Base-by-base conservation (phyloP, 2,329 filamentous ascomycete species). In the Clonostachys sp. region DNA sequence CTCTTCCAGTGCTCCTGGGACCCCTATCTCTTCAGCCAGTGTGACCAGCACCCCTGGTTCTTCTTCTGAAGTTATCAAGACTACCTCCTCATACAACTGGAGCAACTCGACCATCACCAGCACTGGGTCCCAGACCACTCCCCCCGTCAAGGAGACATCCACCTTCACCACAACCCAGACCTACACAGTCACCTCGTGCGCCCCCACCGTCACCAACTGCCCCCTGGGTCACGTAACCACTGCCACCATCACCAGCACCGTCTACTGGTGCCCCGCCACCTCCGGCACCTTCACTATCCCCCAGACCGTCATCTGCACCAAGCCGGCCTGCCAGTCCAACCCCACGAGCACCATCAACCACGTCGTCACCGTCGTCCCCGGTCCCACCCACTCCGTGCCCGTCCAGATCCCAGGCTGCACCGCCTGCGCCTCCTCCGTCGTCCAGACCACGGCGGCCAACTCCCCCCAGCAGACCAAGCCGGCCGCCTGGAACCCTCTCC, bases 261-360 rank as follows among this genome's bases (percentile, higher is more conserved):
- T 63, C 14, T 70, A 66, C 9, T 63, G 70, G 48, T 71, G 68
- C 56, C 68, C 69, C 12, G 51, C 47, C 17, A 36, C 53, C 7
- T 63, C 59, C 1, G 57, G 52, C 4, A 57, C 57, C 16, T 61
- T 50, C 54, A 63, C 57, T 16, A 55, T 65, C 35, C 60, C 61
- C 39, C 51, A 57, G 35, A 59, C 56, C 1, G 55, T 61, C 39
- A 58, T 54, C 13, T 66, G 63, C 46, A 39, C 36, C 36, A n/a
- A 18, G 36, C 14, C 14, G 3, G 36, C 14, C 14, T 39, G 36
- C 12, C 36, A n/a, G 49, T 51, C 13, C 45, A 51, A 35, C 57
- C 57, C 40, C 54, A 60, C 36, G 17, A 18, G 14, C 17, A 39
- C 36, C 36, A 12, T 18, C 14, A n/a, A n/a, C 14, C 36, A 39